A percentile compares a stretch with the other conserved stretches of the same genome.
Conservation (phyloP, 75 land plant genomes). For the Adiantum capillusveneris region DNA sequence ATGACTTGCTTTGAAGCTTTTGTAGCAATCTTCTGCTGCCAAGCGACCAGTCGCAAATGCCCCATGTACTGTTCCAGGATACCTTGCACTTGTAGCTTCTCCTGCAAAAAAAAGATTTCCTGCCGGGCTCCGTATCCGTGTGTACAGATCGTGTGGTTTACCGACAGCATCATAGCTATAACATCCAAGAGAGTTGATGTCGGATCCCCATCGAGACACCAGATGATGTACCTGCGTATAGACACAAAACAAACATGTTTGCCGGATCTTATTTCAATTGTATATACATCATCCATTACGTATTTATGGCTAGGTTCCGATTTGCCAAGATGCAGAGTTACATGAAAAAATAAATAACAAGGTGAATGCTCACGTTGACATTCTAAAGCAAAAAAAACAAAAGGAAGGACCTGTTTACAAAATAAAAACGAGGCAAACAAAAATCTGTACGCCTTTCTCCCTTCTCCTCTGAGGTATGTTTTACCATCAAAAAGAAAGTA, state of each 20-base stretch:
- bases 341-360: no score
- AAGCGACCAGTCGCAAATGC: conserved; percentile 69
- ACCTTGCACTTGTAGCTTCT: conserved; percentile 60
- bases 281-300: no score
- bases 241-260: not conserved
- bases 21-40: conserved; percentile 73
- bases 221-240: conserved; percentile 51
- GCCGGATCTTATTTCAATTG: no score
- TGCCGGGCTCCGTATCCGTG: conserved; percentile 46
- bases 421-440: no score
- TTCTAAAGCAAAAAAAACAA: no score
- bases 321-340: no score
- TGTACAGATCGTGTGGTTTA: conserved; percentile 46
- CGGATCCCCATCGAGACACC: conserved; percentile 75
- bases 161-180: conserved; percentile 64
- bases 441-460: no score
- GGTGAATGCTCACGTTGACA: no score
- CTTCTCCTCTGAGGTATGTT: no score
- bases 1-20: conserved; percentile 26
- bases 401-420: no score
- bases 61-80: conserved; percentile 81
- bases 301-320: no score
- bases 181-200: conserved; percentile 57
- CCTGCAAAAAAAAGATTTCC: conserved; percentile 78
- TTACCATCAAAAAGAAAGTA: no score